Evolutionary conservation across 805 yeast genomes (phyloP).

Genomic region (Maudiozyma bulderi): DNA sequence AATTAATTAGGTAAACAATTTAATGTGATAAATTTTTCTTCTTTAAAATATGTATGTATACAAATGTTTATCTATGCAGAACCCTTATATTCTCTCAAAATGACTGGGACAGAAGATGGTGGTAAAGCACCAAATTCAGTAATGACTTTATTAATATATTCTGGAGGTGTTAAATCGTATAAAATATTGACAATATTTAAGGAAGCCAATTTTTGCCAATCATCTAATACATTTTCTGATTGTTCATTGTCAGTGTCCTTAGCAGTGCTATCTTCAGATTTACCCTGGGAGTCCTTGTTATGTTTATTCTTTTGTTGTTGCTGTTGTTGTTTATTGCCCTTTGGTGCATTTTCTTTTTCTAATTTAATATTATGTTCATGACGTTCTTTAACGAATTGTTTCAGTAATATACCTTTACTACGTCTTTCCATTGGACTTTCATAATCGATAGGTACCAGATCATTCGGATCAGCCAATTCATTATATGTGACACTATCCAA

Average conservation of each 20-base stretch:
- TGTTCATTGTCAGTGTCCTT: constrained; percentile 10
- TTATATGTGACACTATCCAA: constrained; percentile 91
- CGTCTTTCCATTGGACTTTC: constrained; percentile 42
- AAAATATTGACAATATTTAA: constrained; percentile 73
- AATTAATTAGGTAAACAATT: background rate
- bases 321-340: constrained; percentile 21
- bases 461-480: constrained; percentile 78
- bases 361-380: constrained; percentile 21
- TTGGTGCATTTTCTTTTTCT: constrained; percentile 21
- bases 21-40: background rate
- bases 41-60: background rate
- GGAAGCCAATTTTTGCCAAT: constrained; percentile 55
- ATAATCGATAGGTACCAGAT: constrained; percentile 43
- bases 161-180: constrained; percentile 92
- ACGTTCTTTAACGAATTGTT: constrained; percentile 45
- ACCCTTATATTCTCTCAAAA: constrained; percentile 79
- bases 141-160: constrained; percentile 84
- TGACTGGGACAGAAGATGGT: constrained; percentile 96
- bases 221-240: constrained; percentile 36
- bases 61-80: constrained; percentile 18
- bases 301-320: constrained; percentile 7
- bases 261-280: background rate
- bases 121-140: constrained; percentile 96
- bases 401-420: constrained; percentile 52
- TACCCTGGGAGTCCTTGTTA: constrained; percentile 12